Evolutionary conservation across 2,329 filamentous ascomycete species (phyloP).

Genomic region (Botrytis pseudocinerea): DNA sequence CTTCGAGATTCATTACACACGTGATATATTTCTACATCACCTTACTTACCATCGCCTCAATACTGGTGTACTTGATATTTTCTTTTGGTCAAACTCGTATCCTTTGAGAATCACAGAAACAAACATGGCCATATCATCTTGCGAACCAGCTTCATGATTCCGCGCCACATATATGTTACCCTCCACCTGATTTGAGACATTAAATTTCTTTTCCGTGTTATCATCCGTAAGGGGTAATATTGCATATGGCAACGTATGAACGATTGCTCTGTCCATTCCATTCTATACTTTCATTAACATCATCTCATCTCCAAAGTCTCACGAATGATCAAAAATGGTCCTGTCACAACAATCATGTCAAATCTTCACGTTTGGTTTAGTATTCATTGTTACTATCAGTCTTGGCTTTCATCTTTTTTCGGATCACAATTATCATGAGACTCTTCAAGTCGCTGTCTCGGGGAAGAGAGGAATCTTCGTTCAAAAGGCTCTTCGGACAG

Average conservation of each 20-base stretch:
- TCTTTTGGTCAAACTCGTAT: neutral
- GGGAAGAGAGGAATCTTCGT: constrained; percentile 27
- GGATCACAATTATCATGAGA: constrained; percentile 20
- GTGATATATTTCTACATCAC: neutral
- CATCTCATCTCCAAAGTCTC: neutral
- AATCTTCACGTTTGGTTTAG: constrained; percentile 25
- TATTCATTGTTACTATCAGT: neutral
- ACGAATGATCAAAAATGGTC: constrained; percentile 6
- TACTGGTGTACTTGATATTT: neutral
- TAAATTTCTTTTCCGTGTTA: neutral
- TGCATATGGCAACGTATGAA: neutral
- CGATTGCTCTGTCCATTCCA: neutral
- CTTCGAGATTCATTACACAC: neutral
- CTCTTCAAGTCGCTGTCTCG: constrained; percentile 1
- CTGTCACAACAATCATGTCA: neutral
- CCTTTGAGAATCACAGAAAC: neutral
- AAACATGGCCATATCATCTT: neutral
- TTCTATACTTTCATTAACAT: neutral
- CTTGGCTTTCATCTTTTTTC: constrained; percentile 15
- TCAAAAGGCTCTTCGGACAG: constrained; percentile 22
- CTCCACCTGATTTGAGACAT: neutral
- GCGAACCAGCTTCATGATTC: neutral
- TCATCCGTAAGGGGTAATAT: constrained; percentile 4
- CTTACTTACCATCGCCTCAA: neutral
- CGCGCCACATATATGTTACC: neutral